phyloP scores from a whole-genome alignment of 805 yeast species.

The Hanseniaspora vineae region DNA sequence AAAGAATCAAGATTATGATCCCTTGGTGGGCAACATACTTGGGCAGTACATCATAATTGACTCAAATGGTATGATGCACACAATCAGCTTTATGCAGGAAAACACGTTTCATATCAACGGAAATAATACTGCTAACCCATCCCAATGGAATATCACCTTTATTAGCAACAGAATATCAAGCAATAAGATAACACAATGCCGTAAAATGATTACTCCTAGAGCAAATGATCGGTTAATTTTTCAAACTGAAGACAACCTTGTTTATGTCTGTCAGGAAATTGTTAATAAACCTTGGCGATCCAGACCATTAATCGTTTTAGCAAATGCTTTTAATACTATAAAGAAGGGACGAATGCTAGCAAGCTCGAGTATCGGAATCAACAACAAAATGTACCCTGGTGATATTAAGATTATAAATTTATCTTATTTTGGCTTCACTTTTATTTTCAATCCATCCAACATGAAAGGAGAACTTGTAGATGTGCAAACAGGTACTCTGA shows the following conservation, averaged over 20 bases:
- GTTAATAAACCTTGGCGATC: conserved; percentile 57
- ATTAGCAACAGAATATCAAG: conserved; percentile 1
- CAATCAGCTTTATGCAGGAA: no score
- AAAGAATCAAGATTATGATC: no score
- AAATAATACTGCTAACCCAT: no score
- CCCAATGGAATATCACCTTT: no score
- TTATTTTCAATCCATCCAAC: conserved; percentile 25
- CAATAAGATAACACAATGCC: conserved; percentile 33
- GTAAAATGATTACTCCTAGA: conserved; percentile 53
- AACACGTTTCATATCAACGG: no score
- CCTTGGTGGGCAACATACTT: no score
- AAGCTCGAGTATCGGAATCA: conserved; percentile 18
- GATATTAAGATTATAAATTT: conserved; percentile 1
- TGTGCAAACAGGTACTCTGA: conserved; percentile 61
- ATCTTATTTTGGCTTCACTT: conserved; percentile 3
- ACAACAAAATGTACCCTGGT: conserved; percentile 7
- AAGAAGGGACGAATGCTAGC: conserved; percentile 18
- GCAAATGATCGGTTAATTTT: conserved; percentile 61
- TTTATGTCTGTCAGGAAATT: conserved; percentile 46
- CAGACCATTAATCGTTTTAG: conserved; percentile 35
- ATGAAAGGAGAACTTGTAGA: conserved; percentile 55
- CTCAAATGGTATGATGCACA: no score
- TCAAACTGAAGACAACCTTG: conserved; percentile 33
- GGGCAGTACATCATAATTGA: no score
- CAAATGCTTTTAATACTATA: conserved; percentile 31